These are phyloP conservation scores for Coniella vitis DNA, from an alignment of 2,329 filamentous ascomycete genomes.

Conservation along the genomic window DNA sequence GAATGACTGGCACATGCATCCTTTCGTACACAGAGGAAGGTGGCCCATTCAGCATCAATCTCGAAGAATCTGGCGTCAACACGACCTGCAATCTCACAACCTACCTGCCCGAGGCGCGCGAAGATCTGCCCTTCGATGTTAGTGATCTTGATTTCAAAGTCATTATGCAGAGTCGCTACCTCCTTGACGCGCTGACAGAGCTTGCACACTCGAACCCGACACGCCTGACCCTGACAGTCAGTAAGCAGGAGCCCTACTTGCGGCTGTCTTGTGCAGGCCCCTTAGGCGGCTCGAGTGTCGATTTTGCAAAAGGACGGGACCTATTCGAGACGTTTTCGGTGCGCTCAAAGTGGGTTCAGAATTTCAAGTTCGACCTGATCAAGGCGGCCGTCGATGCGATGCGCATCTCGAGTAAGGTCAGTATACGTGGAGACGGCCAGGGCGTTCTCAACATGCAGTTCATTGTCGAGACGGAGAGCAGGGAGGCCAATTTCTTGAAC, in stretches of 20 bases:
- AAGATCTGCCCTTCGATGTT: constrained; percentile 84
- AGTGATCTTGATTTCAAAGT: constrained; percentile 80
- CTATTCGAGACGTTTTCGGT: constrained; percentile 72
- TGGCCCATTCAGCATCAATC: constrained; percentile 72
- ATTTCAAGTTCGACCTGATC: constrained; percentile 81
- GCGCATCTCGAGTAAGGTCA: constrained; percentile 87
- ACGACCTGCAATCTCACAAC: constrained; percentile 88
- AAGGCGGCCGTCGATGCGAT: constrained; percentile 87
- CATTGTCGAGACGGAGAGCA: constrained; percentile 80
- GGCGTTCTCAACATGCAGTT: constrained; percentile 93
- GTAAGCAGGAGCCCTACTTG: constrained; percentile 61
- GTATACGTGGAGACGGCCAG: constrained; percentile 77
- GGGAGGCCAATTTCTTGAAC: constrained; percentile 67
- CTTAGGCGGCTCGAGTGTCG: constrained; percentile 57
- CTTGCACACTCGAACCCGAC: constrained; percentile 64
- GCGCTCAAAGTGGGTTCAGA: constrained; percentile 53
- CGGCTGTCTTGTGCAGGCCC: constrained; percentile 61
- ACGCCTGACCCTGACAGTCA: constrained; percentile 61
- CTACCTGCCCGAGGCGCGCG: constrained; percentile 67
- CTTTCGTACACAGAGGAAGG: constrained; percentile 71
- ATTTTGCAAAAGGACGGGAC: constrained; percentile 57
- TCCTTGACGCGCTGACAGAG: constrained; percentile 67
- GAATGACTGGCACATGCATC: constrained; percentile 79
- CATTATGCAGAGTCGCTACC: constrained; percentile 76
- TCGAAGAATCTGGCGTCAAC: constrained; percentile 79